These are phyloP conservation scores for Aureobasidium sp. DNA, from an alignment of 2,329 filamentous ascomycete species.

Conservation along the genomic window DNA sequence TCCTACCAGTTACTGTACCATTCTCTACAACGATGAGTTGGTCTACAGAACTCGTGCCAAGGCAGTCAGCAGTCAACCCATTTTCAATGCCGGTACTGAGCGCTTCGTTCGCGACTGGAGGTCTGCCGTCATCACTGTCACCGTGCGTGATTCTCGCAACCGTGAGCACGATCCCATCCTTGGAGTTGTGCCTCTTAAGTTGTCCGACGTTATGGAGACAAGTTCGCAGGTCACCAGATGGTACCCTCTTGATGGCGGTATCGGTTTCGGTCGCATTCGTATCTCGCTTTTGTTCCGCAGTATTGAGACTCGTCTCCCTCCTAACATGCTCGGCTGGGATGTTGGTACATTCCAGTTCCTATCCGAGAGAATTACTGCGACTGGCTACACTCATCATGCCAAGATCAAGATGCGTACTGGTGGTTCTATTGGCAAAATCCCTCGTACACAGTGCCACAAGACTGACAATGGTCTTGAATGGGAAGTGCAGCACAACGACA, in stretches of 20 bases:
- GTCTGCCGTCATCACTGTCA: constrained; percentile 74
- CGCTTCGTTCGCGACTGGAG: constrained; percentile 91
- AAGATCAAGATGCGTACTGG: constrained; percentile 77
- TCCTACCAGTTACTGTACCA: constrained; percentile 90
- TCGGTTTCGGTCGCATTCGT: constrained; percentile 79
- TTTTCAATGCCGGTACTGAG: constrained; percentile 95
- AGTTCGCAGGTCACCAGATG: constrained; percentile 80
- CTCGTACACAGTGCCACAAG: constrained; percentile 53
- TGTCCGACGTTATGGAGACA: constrained; percentile 81
- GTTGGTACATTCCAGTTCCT: constrained; percentile 89
- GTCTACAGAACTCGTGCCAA: constrained; percentile 92
- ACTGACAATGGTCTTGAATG: constrained; percentile 51
- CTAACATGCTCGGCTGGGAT: constrained; percentile 81
- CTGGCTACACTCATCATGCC: constrained; percentile 51
- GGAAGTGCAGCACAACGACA: constrained; percentile 41
- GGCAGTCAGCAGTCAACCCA: constrained; percentile 86
- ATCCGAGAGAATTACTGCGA: constrained; percentile 59
- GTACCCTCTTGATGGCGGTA: constrained; percentile 94
- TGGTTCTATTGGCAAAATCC: constrained; percentile 66
- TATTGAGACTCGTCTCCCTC: constrained; percentile 78
- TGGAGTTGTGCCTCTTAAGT: constrained; percentile 79
- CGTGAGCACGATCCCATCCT: constrained; percentile 91
- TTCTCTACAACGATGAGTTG: constrained; percentile 79
- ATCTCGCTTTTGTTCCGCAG: constrained; percentile 87
- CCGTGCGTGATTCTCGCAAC: constrained; percentile 80